Evolutionary conservation across 1,284 basidiomycete genomes (phyloP), one percentile per base, ranked within the genome.

Genomic region (Rhodotorula glutinis): DNA sequence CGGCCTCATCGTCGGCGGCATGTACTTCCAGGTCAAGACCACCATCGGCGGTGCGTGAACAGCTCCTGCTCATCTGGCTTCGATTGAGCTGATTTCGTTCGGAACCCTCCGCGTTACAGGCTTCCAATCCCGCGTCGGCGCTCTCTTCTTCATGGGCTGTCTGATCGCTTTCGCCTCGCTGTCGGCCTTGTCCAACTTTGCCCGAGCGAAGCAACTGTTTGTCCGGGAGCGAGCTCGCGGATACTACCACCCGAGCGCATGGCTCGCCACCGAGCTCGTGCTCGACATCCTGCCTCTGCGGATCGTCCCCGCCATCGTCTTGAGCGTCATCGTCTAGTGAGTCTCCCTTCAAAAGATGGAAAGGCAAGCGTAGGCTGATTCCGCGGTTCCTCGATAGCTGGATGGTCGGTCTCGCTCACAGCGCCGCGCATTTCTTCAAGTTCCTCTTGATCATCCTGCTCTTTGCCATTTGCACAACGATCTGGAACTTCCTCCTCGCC

Each of bases 51-150:
- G 92, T 57, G 23, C 14, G 38, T 10, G 17, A 16, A 21, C n/a
- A 14, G 2, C 21, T 8, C 21, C 44, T 27, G 25, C 11, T 25
- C 46, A 14, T 3, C 11, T 0, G 94, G 93, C 83, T 91, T 14
- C 13, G 2, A 19, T n/a, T 16, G 30, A 17, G 46, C 78, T 91
- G 46, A 90, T 89, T 0, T 84, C 83, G 52, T 79, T 83, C 21
- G 87, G 14, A 23, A 4, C 10, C n/a, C n/a, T 25, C 13, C 1
- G 85, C 2, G 92, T 92, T 63, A 88, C 90, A 38, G 92, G 92
- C 0, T 95, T 95, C 83, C 92, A 95, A 78, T 91, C 88, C 27
- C 84, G 91, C 49, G 85, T 95, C n/a, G 92, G 92, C 38, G 89
- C 87, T 70, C 78, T 94, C 57, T 94, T 95, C 82, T 95, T 94